Conservation (phyloP, 768 basidiomycete species). For the Vishniacozyma victoriae region DNA sequence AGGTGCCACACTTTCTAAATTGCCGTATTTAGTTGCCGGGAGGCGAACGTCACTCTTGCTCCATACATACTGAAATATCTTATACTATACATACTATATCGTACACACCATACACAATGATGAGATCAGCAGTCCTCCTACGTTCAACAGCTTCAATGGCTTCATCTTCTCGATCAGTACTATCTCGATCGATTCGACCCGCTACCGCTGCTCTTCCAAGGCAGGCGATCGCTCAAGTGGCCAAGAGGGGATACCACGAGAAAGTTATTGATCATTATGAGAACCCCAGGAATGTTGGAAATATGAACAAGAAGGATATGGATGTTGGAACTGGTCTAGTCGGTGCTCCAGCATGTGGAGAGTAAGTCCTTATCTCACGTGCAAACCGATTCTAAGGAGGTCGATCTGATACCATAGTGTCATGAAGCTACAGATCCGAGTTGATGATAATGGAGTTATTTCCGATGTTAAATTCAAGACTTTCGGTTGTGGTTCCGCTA, state of each 20-base stretch:
- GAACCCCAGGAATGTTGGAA: constrained; percentile 94
- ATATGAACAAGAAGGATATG: constrained; percentile 80
- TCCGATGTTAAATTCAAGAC: constrained; percentile 99
- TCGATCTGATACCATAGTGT: constrained; percentile 49
- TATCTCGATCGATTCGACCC: neutral
- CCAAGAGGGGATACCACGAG: constrained; percentile 75
- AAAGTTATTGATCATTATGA: constrained; percentile 89
- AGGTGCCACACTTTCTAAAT: too few species aligned
- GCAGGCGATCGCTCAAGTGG: constrained; percentile 17
- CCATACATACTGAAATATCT: too few species aligned
- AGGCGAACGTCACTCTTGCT: too few species aligned
- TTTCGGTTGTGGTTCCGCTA: constrained; percentile 90
- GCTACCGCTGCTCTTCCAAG: constrained; percentile 5
- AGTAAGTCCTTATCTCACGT: constrained; percentile 48
- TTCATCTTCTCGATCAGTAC: too few species aligned
- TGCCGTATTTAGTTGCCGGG: too few species aligned
- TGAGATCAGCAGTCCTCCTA: too few species aligned
- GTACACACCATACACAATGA: too few species aligned
- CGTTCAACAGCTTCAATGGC: neutral
- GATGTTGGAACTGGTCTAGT: constrained; percentile 97
- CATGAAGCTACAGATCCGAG: constrained; percentile 98
- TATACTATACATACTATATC: too few species aligned
- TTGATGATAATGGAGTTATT: constrained; percentile 81
- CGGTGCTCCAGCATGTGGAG: constrained; percentile 93
- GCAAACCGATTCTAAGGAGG: neutral